Evolutionary conservation across 2,329 filamentous ascomycete species (phyloP), one percentile per base, ranked within the genome.

Genomic region (Talaromyces funiculosus): DNA sequence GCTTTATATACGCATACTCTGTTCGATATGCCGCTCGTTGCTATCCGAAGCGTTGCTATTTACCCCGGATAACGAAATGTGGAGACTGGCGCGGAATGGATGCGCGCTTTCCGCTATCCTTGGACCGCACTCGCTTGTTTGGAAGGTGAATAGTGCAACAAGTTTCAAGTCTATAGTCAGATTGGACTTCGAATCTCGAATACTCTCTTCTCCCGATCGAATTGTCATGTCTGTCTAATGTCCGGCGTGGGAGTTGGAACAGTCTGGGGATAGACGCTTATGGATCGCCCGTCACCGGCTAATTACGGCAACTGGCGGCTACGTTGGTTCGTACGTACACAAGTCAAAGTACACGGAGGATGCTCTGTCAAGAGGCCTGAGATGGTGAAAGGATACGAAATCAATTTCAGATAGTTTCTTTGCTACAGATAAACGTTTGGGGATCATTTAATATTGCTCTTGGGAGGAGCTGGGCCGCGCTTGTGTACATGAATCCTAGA

Each of bases 91-190:
- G 51, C 51, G 51, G 51, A 54, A 54, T 54, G 14, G 24, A 26
- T 54, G 51, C 51, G 51, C 51, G 51, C 51, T 54, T 54, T 54
- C 51, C 51, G 51, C 51, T 29, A 33, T 33, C 31, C 9, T 33
- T 33, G 31, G 31, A 33, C 31, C 12, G 9, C 4, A 33, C 31
- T 33, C 31, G n/a, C n/a, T n/a, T n/a, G n/a, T n/a, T n/a, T n/a
- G n/a, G n/a, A n/a, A n/a, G n/a, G n/a, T n/a, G n/a, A n/a, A n/a
- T n/a, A n/a, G n/a, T n/a, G n/a, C n/a, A n/a, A n/a, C n/a, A n/a
- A n/a, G n/a, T n/a, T n/a, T n/a, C n/a, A n/a, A n/a, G n/a, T n/a
- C n/a, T n/a, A n/a, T n/a, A n/a, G n/a, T n/a, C n/a, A n/a, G n/a
- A n/a, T n/a, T n/a, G n/a, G n/a, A n/a, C n/a, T n/a, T n/a, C n/a